Conservation (phyloP, 768 basidiomycete genomes). For the Trametes villosa region DNA sequence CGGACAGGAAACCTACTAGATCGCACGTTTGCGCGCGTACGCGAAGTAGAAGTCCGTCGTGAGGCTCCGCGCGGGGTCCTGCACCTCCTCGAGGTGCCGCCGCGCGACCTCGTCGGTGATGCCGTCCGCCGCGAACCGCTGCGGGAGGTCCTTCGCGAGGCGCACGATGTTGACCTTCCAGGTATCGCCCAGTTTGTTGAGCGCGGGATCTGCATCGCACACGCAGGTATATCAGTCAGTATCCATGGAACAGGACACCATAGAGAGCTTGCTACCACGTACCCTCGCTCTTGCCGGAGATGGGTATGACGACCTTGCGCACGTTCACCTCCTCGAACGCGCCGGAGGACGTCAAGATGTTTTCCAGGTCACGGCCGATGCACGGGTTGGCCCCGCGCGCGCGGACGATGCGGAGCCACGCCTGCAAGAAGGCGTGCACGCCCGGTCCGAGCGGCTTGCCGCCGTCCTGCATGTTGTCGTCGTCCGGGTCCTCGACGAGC, state of each 20-base stretch:
- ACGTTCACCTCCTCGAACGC: slow-evolving; percentile 5
- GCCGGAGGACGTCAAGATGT: neutral
- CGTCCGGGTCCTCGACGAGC: slow-evolving; percentile 28
- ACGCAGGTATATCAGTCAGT: neutral
- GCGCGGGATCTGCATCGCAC: too few species aligned
- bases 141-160: neutral
- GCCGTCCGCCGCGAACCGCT: neutral
- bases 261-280: neutral
- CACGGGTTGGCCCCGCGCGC: slow-evolving; percentile 4
- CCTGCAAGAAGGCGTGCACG: neutral
- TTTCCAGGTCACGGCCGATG: slow-evolving; percentile 4
- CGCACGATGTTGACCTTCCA: neutral
- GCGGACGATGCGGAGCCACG: slow-evolving; percentile 1
- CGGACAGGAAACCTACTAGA: too few species aligned
- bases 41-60: slow-evolving; percentile 11
- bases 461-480: slow-evolving; percentile 23
- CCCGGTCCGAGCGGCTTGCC: slow-evolving; percentile 12
- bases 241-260: neutral
- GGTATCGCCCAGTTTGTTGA: neutral
- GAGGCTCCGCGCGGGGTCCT: slow-evolving; percentile 1
- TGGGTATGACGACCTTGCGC: slow-evolving; percentile 1
- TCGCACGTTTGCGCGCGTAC: neutral
- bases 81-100: neutral
- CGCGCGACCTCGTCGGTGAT: slow-evolving; percentile 1
- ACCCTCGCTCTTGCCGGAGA: slow-evolving; percentile 6